A percentile compares a stretch with the other conserved stretches of the same genome.
Conservation (phyloP, 2,329 filamentous ascomycete species). For the Trichoderma sp. region DNA sequence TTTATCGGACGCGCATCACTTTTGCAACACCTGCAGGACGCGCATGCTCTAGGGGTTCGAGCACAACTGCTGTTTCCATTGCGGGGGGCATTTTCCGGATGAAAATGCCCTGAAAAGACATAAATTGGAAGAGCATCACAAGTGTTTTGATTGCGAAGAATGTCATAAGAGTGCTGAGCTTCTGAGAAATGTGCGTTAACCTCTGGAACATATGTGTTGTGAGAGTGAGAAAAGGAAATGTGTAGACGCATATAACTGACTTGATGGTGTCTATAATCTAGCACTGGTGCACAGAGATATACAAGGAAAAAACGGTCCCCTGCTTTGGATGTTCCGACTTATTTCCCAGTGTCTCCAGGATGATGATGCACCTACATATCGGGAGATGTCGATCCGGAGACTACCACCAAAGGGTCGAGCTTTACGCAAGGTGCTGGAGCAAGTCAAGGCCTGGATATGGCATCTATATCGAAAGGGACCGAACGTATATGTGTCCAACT, state of each 20-base stretch:
- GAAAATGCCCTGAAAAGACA: not conserved
- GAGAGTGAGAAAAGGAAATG: not conserved
- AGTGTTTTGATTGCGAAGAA: not conserved
- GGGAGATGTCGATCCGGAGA: not conserved
- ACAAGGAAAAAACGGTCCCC: not conserved
- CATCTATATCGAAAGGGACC: not conserved
- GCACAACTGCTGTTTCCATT: not conserved
- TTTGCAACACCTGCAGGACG: not conserved
- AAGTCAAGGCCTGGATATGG: not conserved
- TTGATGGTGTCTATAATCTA: not conserved
- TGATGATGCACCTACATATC: not conserved
- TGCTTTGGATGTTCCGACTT: not conserved
- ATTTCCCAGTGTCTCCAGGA: not conserved
- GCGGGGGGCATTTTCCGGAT: fast-evolving
- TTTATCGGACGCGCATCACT: not conserved
- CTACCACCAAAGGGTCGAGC: not conserved
- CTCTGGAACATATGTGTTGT: not conserved
- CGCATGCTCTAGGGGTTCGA: not conserved
- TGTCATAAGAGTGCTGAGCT: not conserved
- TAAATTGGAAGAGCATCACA: not conserved
- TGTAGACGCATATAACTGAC: not conserved
- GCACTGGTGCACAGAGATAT: not conserved
- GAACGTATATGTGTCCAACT: not conserved
- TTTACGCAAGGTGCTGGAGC: not conserved
- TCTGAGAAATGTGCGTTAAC: not conserved